Base-by-base conservation (phyloP, 129 eudicot species). In the Rutidosis leptorrhynchoides region DNA sequence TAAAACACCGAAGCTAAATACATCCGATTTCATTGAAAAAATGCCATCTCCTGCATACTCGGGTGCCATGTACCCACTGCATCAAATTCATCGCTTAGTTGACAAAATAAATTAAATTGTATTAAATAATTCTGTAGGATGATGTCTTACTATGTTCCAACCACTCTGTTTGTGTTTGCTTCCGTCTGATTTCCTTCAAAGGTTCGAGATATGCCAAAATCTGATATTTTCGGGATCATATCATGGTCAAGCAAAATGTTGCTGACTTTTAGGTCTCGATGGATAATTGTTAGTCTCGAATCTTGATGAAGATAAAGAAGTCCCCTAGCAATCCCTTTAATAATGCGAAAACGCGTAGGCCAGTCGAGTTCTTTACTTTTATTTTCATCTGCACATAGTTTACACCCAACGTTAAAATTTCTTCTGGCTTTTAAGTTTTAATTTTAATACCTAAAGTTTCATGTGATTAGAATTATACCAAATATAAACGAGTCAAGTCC, bases 31-130 rank as follows among this genome's bases (percentile, higher is more conserved):
- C 55, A 82, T 60, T 52, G 86, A 82, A 72, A 82, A 82, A 58
- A 82, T 70, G 0, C 86, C 86, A 4, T 82, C 83, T 60, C 78
- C 75, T 61, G 86, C 86, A 67, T 82, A 81, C 74, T 81, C 86
- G 1, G 86, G 86, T 32, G 86, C 72, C 86, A 78, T 78, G 73
- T 78, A 78, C 3, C 86, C 86, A 62, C 83, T 78, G 70, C 69
- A 58, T 51, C 5, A 51, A 45, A 65, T 21, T 27, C 1, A 19
- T 64, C 16, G 24, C 11, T 43, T 37, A 68, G 4, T n/a, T 19
- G 24, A 40, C 33, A 5, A 28, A 49, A 14, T 59, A 15, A 59
- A 23, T 10, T 23, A 10, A 10, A 33, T 35, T 14, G 20, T 54
- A 23, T 11, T 46, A 43, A 62, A 32, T 46, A n/a, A 16, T 57